Evolutionary conservation across 805 yeast genomes (phyloP).

Genomic region (Metschnikowia hibisci): DNA sequence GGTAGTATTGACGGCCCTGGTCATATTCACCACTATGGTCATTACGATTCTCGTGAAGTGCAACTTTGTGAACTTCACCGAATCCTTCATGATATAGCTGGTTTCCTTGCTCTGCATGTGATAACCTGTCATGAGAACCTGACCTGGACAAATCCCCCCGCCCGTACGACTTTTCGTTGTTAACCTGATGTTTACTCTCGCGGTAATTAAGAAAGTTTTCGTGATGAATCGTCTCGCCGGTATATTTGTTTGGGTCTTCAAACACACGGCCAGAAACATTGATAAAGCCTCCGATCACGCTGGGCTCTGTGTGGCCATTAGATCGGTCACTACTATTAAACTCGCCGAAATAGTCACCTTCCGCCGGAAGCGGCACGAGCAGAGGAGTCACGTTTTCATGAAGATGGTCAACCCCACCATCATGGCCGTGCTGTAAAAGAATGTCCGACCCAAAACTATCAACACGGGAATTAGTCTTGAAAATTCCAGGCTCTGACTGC

Average conservation of each 20-base stretch:
- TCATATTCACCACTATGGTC: background rate
- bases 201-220: background rate
- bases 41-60: background rate
- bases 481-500: slow-evolving; percentile 13
- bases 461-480: slow-evolving; percentile 1
- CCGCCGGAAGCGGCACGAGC: slow-evolving; percentile 15
- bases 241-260: slow-evolving; percentile 5
- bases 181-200: background rate
- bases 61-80: background rate
- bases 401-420: slow-evolving; percentile 4
- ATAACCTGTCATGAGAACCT: background rate
- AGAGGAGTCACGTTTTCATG: slow-evolving; percentile 17
- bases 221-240: background rate
- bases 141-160: background rate
- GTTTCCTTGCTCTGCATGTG: background rate
- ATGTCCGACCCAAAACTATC: slow-evolving; percentile 9
- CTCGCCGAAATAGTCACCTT: slow-evolving; percentile 17
- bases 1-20: background rate
- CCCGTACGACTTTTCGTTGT: background rate
- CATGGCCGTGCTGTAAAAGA: slow-evolving; percentile 9
- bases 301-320: background rate
- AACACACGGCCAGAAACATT: slow-evolving; percentile 11
- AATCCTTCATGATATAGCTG: background rate
- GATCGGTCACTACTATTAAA: slow-evolving; percentile 4
- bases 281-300: slow-evolving; percentile 8